A percentile compares a stretch with the other conserved stretches of the same genome.
Conservation (phyloP, 352 stramenopile species). For the Pythium periplocum region DNA sequence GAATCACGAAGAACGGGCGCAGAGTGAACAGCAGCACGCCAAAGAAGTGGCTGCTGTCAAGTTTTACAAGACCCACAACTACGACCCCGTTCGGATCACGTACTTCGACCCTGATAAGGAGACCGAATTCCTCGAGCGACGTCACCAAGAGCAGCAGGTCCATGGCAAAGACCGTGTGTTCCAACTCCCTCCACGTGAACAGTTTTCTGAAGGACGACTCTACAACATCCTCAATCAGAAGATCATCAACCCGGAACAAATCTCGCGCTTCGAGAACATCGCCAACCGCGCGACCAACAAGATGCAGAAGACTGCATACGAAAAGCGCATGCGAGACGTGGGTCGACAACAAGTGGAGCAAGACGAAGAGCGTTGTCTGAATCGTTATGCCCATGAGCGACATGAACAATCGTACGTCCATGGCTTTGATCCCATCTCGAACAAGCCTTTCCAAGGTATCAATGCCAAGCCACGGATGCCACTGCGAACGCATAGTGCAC, state of each 20-base stretch:
- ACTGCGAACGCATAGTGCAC: slow-evolving; percentile 36
- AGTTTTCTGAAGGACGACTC: slow-evolving; percentile 58
- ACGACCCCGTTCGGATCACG: slow-evolving; percentile 53
- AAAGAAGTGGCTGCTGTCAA: slow-evolving; percentile 54
- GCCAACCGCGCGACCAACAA: slow-evolving; percentile 48
- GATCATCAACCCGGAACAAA: slow-evolving; percentile 45
- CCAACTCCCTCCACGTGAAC: slow-evolving; percentile 49
- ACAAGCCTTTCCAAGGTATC: slow-evolving; percentile 45
- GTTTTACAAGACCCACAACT: slow-evolving; percentile 62
- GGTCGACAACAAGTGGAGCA: slow-evolving; percentile 32
- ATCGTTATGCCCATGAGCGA: slow-evolving; percentile 57
- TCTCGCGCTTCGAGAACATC: slow-evolving; percentile 31
- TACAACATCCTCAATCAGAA: slow-evolving; percentile 80
- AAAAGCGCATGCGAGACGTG: slow-evolving; percentile 38
- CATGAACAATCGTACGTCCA: slow-evolving; percentile 49
- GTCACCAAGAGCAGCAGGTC: slow-evolving; percentile 30
- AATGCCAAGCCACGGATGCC: slow-evolving; percentile 38
- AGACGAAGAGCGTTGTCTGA: slow-evolving; percentile 44
- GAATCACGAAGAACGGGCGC: slow-evolving; percentile 34
- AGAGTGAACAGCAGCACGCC: slow-evolving; percentile 26
- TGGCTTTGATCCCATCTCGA: slow-evolving; percentile 61
- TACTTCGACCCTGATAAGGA: slow-evolving; percentile 62
- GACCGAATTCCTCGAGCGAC: slow-evolving; percentile 31
- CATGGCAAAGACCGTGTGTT: slow-evolving; percentile 49
- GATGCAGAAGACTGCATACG: slow-evolving; percentile 53